These are phyloP conservation scores for Zizania palustris DNA, from an alignment of 202 grass and related monocot genomes.

Conservation along the genomic window DNA sequence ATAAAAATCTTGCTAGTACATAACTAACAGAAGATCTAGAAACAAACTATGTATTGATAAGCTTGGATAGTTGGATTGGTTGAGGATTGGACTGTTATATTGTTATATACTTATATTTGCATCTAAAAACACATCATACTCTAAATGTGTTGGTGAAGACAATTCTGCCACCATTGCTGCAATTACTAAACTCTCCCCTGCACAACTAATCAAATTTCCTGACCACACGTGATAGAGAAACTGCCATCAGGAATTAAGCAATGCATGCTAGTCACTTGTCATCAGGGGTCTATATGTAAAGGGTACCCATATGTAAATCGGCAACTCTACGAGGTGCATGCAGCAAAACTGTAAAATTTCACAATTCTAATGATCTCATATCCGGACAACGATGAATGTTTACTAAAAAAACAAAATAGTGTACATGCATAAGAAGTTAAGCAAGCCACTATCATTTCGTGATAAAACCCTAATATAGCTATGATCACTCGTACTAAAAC, in stretches of 20 bases:
- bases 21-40: neutral
- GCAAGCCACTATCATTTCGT: neutral
- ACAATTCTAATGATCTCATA: conserved; percentile 1
- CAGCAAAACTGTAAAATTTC: conserved; percentile 48
- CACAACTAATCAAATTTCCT: neutral
- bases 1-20: neutral
- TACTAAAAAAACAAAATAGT: conserved; percentile 11
- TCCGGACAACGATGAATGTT: conserved; percentile 18
- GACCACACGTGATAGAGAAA: neutral
- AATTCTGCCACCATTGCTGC: neutral
- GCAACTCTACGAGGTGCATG: conserved; percentile 45
- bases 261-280: neutral
- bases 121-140: neutral
- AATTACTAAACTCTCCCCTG: neutral
- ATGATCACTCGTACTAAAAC: conserved; percentile 33
- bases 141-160: neutral
- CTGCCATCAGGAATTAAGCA: neutral
- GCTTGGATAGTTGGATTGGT: neutral
- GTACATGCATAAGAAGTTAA: conserved; percentile 1
- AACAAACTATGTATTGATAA: neutral
- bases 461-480: conserved; percentile 14
- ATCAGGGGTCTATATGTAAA: conserved; percentile 45
- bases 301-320: conserved; percentile 54
- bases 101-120: neutral
- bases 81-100: neutral